Evolutionary conservation across 78 protist species (phyloP), one percentile per base, ranked within the genome.

Genomic region (slime mould (Dictyostelium discoideum)): DNA sequence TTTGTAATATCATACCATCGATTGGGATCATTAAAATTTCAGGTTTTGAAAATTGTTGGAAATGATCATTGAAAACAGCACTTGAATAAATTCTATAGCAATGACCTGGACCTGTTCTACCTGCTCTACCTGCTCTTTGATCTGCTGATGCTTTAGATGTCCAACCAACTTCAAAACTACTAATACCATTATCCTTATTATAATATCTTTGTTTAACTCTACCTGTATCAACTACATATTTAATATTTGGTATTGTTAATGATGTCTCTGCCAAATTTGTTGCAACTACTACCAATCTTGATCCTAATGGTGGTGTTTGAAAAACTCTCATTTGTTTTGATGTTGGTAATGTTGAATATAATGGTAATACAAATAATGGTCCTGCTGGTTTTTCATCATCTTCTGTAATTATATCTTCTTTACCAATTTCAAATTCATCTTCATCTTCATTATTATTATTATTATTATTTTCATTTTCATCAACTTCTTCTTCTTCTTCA

Each of bases 211-310:
- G 50, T 84, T 99, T 98, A 32, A 85, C 98, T 69, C 96, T 73
- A 44, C 99, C 99, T 44, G 98, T n/a, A 92, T 97, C 99, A 26
- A 98, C 97, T 11, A 98, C 98, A 96, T 98, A 99, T 32, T 83
- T 77, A 37, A 99, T 97, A 63, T 96, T 96, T 9, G 99, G 99
- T 40, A 99, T 99, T 16, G 99, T 99, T 20, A 99, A 39, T 73
- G 99, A 98, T 1, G 99, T 99, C 90, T 99, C 99, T 63, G 99
- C 99, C 7, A 99, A 97, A 85, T 99, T 99, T 40, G 99, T 99
- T 9, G 99, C 99, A 29, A 99, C 98, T 9, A 99, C 99, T 13
- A 98, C 86, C 69, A 98, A 90, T 11, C 99, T 96, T 6, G 84
- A 13, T 1, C 98, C 98, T 2, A 46, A 42, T 14, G 99, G 98